A percentile compares a stretch with the other conserved stretches of the same genome.
Evolutionary conservation across 495 filamentous ascomycete genomes (phyloP).

Genomic region (Immersiella caudata): DNA sequence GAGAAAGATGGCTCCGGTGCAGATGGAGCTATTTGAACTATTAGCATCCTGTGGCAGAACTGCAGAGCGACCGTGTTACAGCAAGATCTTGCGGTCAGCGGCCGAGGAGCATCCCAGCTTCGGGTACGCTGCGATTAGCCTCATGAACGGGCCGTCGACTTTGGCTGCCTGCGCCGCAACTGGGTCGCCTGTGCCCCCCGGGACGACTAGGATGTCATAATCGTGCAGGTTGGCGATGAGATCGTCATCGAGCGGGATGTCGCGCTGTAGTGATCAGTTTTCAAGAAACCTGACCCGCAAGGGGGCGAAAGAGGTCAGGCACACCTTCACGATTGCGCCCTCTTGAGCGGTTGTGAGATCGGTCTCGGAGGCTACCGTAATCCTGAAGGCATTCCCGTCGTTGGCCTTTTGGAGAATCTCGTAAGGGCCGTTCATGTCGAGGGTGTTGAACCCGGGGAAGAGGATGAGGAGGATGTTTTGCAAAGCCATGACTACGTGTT

Average conservation of each 20-base stretch:
- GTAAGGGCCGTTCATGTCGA: slow-evolving; percentile 24
- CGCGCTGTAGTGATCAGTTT: slow-evolving; percentile 6
- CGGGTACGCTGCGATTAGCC: slow-evolving; percentile 2
- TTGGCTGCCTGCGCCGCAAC: slow-evolving; percentile 6
- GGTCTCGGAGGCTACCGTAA: slow-evolving; percentile 19
- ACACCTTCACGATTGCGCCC: slow-evolving; percentile 19
- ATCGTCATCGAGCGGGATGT: slow-evolving; percentile 15
- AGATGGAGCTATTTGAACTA: slow-evolving; percentile 11
- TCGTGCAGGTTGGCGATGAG: slow-evolving; percentile 10
- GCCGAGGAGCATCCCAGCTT: not conserved
- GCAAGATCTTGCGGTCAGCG: not conserved
- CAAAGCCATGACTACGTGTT: not conserved
- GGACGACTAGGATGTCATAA: slow-evolving; percentile 21
- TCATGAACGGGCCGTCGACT: slow-evolving; percentile 8
- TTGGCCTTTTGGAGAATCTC: slow-evolving; percentile 15
- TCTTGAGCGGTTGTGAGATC: slow-evolving; percentile 19
- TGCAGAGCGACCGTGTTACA: slow-evolving; percentile 2
- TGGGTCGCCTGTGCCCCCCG: slow-evolving; percentile 1
- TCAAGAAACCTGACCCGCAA: too few relatives aligned
- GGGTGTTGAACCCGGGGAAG: slow-evolving; percentile 24
- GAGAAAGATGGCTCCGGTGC: slow-evolving; percentile 22
- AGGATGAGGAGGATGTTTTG: slow-evolving; percentile 18
- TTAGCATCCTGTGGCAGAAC: not conserved
- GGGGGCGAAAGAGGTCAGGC: not conserved
- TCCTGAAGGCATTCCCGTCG: slow-evolving; percentile 3